Conservation (phyloP, 257 asterid species). For the Lycium ferocissimum region DNA sequence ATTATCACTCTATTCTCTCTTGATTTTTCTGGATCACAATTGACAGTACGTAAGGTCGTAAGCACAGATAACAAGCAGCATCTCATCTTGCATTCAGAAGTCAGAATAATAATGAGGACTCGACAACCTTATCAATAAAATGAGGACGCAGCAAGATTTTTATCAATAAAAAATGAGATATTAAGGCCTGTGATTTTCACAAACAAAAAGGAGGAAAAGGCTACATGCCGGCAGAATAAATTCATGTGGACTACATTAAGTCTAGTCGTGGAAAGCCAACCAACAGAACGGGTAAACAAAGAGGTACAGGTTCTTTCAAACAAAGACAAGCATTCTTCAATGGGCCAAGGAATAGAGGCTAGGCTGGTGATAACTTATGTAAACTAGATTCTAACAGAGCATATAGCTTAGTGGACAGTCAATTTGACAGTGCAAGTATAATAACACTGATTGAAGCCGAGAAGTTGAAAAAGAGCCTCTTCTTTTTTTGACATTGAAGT, state of each 20-base stretch:
- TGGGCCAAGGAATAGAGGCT: slow-evolving; percentile 17
- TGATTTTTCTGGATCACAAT: neutral
- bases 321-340: neutral
- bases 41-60: neutral
- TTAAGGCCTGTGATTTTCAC: neutral
- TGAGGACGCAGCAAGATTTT: neutral
- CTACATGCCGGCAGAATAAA: neutral
- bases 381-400: neutral
- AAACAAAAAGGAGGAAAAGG: neutral
- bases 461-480: neutral
- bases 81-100: neutral
- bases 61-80: neutral
- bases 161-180: neutral
- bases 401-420: neutral
- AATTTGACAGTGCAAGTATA: neutral
- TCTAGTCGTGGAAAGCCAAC: neutral
- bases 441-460: neutral
- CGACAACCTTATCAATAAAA: neutral
- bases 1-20: neutral
- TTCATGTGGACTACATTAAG: neutral
- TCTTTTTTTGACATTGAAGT: neutral
- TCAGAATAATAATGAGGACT: slow-evolving; percentile 3
- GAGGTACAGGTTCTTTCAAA: neutral
- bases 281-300: neutral
- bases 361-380: neutral